Conservation (phyloP, 2,329 filamentous ascomycete species). For the Bipolaris cookei region DNA sequence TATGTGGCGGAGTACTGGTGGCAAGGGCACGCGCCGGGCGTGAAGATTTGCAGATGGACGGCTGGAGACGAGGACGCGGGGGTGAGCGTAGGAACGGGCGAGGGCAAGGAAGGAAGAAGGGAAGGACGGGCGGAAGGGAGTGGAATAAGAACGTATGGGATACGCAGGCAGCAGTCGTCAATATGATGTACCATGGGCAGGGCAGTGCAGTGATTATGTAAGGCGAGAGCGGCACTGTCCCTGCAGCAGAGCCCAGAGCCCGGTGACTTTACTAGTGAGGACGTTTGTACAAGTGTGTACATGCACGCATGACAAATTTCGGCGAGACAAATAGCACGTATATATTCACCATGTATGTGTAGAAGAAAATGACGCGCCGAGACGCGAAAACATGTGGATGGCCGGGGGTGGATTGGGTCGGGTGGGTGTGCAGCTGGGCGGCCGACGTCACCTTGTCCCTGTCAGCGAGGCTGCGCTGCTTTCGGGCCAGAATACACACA, state of each 20-base stretch:
- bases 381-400: constrained; percentile 34
- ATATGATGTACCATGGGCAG: neutral
- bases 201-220: neutral
- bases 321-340: neutral
- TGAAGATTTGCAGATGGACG: neutral
- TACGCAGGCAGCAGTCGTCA: neutral
- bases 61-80: neutral
- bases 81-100: neutral
- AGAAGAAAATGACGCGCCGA: constrained; percentile 1
- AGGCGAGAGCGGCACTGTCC: neutral
- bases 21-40: neutral
- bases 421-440: constrained; percentile 17
- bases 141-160: neutral
- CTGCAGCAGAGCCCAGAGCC: neutral
- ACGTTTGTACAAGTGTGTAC: too few species aligned
- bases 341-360: neutral
- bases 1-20: constrained; percentile 38
- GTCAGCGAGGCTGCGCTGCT: constrained; percentile 15
- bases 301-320: neutral
- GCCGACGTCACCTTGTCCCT: constrained; percentile 28
- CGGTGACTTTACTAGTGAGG: too few species aligned
- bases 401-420: constrained; percentile 2
- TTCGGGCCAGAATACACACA: constrained; percentile 5
- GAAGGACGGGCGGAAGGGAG: neutral
- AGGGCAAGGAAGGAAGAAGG: too few species aligned